Percentiles rank a stretch among this genome's conserved stretches.
These are phyloP conservation scores for Lentinula raphanica DNA, from an alignment of 768 basidiomycete genomes.

Conservation along the genomic window DNA sequence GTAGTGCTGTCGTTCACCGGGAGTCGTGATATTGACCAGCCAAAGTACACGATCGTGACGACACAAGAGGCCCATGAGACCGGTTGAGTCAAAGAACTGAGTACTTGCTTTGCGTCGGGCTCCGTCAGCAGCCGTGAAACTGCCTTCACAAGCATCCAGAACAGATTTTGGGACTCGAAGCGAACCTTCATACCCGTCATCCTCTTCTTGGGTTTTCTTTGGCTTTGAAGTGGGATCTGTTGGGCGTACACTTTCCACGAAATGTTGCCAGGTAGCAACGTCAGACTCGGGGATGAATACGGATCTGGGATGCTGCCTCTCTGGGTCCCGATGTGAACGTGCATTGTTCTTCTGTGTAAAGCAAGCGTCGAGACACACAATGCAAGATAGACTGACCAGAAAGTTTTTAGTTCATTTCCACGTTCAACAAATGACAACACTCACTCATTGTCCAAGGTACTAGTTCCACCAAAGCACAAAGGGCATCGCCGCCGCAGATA, in stretches of 20 bases:
- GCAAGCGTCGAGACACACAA: slow-evolving; percentile 27
- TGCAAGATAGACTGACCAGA: slow-evolving; percentile 15
- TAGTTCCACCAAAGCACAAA: slow-evolving; percentile 21
- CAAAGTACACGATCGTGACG: slow-evolving; percentile 28
- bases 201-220: slow-evolving; percentile 5
- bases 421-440: not conserved
- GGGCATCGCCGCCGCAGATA: slow-evolving; percentile 20
- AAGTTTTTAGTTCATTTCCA: not conserved
- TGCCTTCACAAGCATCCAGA: slow-evolving; percentile 26
- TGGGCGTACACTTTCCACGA: slow-evolving; percentile 13
- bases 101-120: slow-evolving; percentile 21
- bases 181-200: slow-evolving; percentile 13
- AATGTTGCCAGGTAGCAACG: slow-evolving; percentile 14
- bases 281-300: slow-evolving; percentile 18
- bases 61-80: slow-evolving; percentile 33
- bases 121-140: slow-evolving; percentile 27
- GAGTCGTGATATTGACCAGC: slow-evolving; percentile 29
- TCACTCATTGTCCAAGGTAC: not conserved
- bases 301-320: slow-evolving; percentile 13
- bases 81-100: no score
- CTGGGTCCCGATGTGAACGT: slow-evolving; percentile 10
- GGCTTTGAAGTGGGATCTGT: not conserved
- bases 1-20: slow-evolving; percentile 31
- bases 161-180: slow-evolving; percentile 22
- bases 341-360: slow-evolving; percentile 27